Conservation (phyloP, 257 asterid species). For the Forsythia viridissima region DNA sequence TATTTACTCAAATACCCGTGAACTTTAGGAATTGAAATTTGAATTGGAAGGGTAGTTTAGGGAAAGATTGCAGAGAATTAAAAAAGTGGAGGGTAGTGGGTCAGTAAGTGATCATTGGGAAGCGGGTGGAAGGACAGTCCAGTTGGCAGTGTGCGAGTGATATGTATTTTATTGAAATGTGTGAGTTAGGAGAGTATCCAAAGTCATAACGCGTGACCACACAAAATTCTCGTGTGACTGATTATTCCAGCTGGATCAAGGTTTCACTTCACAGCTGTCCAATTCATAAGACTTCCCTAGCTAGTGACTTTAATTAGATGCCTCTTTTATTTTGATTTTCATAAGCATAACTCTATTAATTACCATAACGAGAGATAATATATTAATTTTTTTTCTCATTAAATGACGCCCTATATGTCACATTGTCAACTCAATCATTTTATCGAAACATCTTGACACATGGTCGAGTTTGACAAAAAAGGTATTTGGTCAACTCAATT, state of each 20-base stretch:
- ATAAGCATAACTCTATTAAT: too few species aligned
- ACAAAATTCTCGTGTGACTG: conserved; percentile 27
- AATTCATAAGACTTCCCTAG: neutral
- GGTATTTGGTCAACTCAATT: too few species aligned
- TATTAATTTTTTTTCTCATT: too few species aligned
- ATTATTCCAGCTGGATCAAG: conserved; percentile 35
- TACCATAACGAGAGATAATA: too few species aligned
- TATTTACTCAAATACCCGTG: conserved; percentile 11
- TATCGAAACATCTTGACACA: too few species aligned
- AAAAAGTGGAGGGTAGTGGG: conserved; percentile 20
- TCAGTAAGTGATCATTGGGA: conserved; percentile 21
- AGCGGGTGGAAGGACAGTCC: conserved; percentile 21
- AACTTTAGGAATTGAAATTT: neutral
- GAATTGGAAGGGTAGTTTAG: neutral
- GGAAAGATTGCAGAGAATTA: neutral
- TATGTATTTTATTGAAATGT: conserved; percentile 11
- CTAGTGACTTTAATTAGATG: too few species aligned
- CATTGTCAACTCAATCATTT: too few species aligned
- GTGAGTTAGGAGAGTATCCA: neutral
- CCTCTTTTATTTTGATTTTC: too few species aligned
- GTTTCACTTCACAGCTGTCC: conserved; percentile 27
- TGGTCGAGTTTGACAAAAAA: too few species aligned
- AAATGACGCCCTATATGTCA: too few species aligned
- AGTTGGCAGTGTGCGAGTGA: conserved; percentile 17
- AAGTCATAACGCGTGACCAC: conserved; percentile 5